phyloP scores from a whole-genome alignment of 2,329 filamentous ascomycete species.

The Biscogniauxia marginata region DNA sequence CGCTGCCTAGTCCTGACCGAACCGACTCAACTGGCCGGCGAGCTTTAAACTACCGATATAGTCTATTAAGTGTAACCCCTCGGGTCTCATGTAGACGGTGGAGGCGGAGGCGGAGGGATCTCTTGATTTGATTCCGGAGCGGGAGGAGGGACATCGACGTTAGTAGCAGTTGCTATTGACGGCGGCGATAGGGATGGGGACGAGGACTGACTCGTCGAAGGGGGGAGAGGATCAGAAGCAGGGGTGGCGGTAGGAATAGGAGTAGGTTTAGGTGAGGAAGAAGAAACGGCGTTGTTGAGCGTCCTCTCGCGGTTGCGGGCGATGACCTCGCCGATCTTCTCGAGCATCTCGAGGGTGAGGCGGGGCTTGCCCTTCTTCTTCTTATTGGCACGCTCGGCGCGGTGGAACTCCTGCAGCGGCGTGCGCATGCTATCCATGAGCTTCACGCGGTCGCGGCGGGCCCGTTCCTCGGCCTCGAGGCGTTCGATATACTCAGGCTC shows the following conservation, averaged over 20 bases:
- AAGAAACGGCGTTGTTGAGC: constrained; percentile 38
- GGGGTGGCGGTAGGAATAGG: no score
- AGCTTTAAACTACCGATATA: background rate
- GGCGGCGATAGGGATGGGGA: background rate
- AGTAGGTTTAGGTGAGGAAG: no score
- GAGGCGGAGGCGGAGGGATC: constrained; percentile 10
- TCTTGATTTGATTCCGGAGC: constrained; percentile 3
- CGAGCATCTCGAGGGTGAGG: constrained; percentile 58
- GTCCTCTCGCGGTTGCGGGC: constrained; percentile 49
- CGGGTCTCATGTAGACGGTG: constrained; percentile 19
- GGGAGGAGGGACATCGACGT: constrained; percentile 5
- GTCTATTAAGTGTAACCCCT: background rate
- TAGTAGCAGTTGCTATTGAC: background rate
- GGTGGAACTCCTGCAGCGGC: constrained; percentile 60
- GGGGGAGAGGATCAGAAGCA: no score
- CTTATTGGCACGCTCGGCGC: constrained; percentile 50
- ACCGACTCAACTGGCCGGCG: no score
- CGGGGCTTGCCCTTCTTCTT: constrained; percentile 54
- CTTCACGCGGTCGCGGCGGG: constrained; percentile 41
- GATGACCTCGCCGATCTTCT: constrained; percentile 62
- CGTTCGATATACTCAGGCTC: constrained; percentile 68
- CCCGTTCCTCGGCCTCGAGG: constrained; percentile 59
- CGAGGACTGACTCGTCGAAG: background rate
- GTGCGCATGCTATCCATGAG: constrained; percentile 44
- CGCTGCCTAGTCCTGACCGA: no score